A percentile compares a stretch with the other conserved stretches of the same genome.
These are phyloP conservation scores for Mycosphaerella sp. DNA, from an alignment of 2,329 filamentous ascomycete species.

Conservation along the genomic window DNA sequence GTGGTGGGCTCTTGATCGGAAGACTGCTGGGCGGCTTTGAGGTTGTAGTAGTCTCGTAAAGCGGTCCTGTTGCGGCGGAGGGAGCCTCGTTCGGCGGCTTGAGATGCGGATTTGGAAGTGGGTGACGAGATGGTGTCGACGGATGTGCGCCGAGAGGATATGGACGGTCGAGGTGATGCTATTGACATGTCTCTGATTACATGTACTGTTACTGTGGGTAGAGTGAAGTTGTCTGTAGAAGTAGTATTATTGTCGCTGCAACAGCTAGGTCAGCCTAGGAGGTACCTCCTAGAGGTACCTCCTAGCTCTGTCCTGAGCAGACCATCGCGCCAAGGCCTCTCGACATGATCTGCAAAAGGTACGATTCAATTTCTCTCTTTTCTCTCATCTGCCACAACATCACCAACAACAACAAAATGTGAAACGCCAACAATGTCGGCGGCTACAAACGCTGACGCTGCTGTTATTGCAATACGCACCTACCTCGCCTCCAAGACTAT, in stretches of 20 bases:
- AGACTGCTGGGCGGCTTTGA: slow-evolving; percentile 45
- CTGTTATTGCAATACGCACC: slow-evolving; percentile 11
- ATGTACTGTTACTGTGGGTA: background rate
- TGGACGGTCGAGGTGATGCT: slow-evolving; percentile 54
- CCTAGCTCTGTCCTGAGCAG: background rate
- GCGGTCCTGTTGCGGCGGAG: slow-evolving; percentile 69
- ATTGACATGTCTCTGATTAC: slow-evolving; percentile 46
- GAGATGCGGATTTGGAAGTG: slow-evolving; percentile 23
- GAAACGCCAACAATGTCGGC: slow-evolving; percentile 10
- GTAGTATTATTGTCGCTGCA: background rate
- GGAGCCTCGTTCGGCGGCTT: slow-evolving; percentile 39
- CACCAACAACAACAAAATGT: slow-evolving; percentile 11
- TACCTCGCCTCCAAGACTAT: slow-evolving; percentile 34
- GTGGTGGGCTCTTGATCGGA: slow-evolving; percentile 23
- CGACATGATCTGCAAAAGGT: background rate
- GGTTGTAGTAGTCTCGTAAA: slow-evolving; percentile 89
- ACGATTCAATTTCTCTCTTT: slow-evolving; percentile 2
- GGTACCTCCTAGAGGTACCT: too few species aligned
- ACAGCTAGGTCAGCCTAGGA: too few species aligned
- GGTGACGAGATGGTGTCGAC: slow-evolving; percentile 48
- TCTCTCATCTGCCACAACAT: background rate
- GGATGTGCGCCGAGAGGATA: slow-evolving; percentile 65
- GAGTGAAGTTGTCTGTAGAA: background rate
- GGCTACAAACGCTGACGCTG: background rate
- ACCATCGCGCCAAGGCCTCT: background rate